phyloP scores from a whole-genome alignment of 2,329 filamentous ascomycete genomes.

The Juglanconis juglandina region DNA sequence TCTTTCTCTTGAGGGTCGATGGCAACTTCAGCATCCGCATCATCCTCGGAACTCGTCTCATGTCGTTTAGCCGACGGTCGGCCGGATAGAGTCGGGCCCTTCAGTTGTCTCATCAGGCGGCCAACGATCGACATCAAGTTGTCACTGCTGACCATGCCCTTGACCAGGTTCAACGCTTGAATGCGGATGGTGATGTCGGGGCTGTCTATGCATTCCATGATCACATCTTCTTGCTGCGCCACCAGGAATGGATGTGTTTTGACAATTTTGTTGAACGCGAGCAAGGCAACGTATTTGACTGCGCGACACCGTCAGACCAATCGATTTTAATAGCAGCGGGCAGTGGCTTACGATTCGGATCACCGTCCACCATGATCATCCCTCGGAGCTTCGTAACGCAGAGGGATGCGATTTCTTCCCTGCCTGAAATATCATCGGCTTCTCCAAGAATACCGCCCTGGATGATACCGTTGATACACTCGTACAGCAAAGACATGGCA shows the following conservation, averaged over 20 bases:
- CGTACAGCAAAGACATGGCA: slow-evolving; percentile 96
- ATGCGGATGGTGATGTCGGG: slow-evolving; percentile 93
- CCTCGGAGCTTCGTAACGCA: slow-evolving; percentile 90
- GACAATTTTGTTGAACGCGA: slow-evolving; percentile 95
- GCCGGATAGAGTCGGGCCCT: slow-evolving; percentile 45
- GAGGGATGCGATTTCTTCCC: slow-evolving; percentile 85
- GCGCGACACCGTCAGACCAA: background rate
- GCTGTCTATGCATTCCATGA: slow-evolving; percentile 93
- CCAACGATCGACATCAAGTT: slow-evolving; percentile 82
- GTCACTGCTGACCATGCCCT: slow-evolving; percentile 88
- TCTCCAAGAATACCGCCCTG: slow-evolving; percentile 90
- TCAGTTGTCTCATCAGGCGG: slow-evolving; percentile 82
- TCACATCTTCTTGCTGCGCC: slow-evolving; percentile 90
- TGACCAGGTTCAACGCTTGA: slow-evolving; percentile 85
- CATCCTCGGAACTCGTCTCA: slow-evolving; percentile 42
- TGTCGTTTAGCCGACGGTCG: slow-evolving; percentile 3
- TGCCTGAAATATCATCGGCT: slow-evolving; percentile 72
- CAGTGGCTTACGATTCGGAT: slow-evolving; percentile 74
- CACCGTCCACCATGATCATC: slow-evolving; percentile 90
- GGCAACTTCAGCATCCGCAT: slow-evolving; percentile 47
- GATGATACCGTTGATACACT: slow-evolving; percentile 98
- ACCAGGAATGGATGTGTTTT: slow-evolving; percentile 83
- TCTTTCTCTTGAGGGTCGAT: slow-evolving; percentile 33
- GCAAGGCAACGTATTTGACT: slow-evolving; percentile 96
- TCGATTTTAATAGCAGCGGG: background rate